Conservation (phyloP, 2,329 filamentous ascomycete species). For the Orbilia javanica region DNA sequence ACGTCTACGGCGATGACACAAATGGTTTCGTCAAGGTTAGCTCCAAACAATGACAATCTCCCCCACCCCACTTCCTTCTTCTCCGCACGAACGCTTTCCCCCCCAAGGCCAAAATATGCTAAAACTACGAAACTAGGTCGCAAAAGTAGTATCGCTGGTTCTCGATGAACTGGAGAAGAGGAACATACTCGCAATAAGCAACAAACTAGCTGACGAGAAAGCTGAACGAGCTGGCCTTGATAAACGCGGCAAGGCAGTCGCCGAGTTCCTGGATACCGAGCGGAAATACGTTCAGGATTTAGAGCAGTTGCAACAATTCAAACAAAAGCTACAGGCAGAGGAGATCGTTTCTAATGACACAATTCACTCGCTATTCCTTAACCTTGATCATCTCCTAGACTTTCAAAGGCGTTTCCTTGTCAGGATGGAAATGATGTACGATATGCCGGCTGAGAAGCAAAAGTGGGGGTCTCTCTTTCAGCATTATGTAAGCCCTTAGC, state of each 20-base stretch:
- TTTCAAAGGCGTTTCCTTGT: constrained; percentile 96
- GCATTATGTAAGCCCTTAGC: constrained; percentile 71
- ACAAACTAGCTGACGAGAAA: constrained; percentile 72
- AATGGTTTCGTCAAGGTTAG: constrained; percentile 93
- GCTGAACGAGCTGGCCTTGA: constrained; percentile 71
- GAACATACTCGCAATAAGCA: constrained; percentile 77
- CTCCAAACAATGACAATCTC: too few species aligned
- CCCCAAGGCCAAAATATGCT: background rate
- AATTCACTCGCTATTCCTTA: constrained; percentile 94
- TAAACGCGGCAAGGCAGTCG: constrained; percentile 86
- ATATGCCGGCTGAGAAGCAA: constrained; percentile 79
- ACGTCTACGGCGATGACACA: constrained; percentile 92
- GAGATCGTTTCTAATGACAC: constrained; percentile 89
- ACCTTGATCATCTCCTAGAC: constrained; percentile 93
- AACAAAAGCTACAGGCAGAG: constrained; percentile 87
- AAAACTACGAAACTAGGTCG: constrained; percentile 72
- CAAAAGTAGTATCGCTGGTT: constrained; percentile 90
- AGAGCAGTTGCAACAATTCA: constrained; percentile 91
- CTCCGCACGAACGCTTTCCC: too few species aligned
- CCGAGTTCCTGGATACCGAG: constrained; percentile 93
- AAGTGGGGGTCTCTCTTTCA: constrained; percentile 96
- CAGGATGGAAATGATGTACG: constrained; percentile 94
- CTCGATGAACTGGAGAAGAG: constrained; percentile 85
- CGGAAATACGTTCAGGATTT: constrained; percentile 98
- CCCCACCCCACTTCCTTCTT: too few species aligned